Base-by-base conservation (phyloP, 495 filamentous ascomycete species). In the Hypoxylon fragiforme region DNA sequence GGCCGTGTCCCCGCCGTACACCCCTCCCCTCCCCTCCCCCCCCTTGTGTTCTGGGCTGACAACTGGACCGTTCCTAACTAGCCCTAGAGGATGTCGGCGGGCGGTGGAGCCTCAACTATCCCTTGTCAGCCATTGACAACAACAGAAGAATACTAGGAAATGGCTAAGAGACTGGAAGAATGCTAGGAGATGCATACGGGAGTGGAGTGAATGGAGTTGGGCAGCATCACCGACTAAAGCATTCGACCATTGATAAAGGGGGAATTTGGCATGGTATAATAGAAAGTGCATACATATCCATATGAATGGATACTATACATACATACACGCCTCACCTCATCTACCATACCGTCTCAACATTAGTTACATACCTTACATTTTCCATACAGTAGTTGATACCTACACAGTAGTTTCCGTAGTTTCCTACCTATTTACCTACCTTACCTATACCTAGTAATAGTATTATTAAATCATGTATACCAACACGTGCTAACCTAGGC, bases 171-270 rank as follows among this genome's bases (percentile, higher is more conserved):
- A n/a, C n/a, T n/a, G n/a, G n/a, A n/a, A n/a, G n/a, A n/a, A n/a
- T 28, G 24, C 24, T 28, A 28, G 24, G 24, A 28, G 55, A 57
- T 56, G 65, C 65, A 65, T 57, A 51, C 54, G 26, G 12, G 22
- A 45, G 65, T 68, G 65, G 65, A 68, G 58, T 40, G 45, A 44
- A 60, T 64, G 62, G 63, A 54, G 53, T 68, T 68, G 65, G 65
- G 65, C 65, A 68, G 57, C 65, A 68, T 65, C 65, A 67, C 63
- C 57, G 57, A 61, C 50, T 61, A 22, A n/a, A 36, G 36, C 44
- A 32, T 44, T 35, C 46, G 50, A 62, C 51, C 56, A 52, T 59
- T 54, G 52, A 47, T 53, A 51, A 54, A 41, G 55, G 48, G 63
- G 34, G 11, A 37, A n/a, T 37, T 13, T 37, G 13, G 13, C 24